Evolutionary conservation across 208 protist genomes (phyloP).

Genomic region (Trypanosoma melophagium): DNA sequence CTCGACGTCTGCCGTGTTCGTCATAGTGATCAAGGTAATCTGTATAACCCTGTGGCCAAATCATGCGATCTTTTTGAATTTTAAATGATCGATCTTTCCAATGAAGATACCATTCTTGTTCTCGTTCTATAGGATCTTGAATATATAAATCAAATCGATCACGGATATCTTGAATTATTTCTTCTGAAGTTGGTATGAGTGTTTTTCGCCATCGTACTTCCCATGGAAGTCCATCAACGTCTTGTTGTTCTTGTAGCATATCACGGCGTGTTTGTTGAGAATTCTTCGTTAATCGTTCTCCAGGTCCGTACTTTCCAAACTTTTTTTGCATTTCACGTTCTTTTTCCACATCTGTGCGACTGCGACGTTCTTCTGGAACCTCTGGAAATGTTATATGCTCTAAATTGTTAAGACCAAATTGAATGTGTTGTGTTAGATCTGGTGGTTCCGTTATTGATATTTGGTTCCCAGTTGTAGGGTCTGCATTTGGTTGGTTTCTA

Average conservation of each 20-base stretch:
- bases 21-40: conserved; percentile 92
- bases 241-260: conserved; percentile 88
- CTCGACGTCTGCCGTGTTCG: conserved; percentile 74
- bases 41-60: conserved; percentile 90
- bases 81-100: conserved; percentile 89
- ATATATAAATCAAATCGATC: conserved; percentile 89
- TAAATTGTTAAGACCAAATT: conserved; percentile 75
- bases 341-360: conserved; percentile 75
- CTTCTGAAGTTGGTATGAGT: conserved; percentile 85
- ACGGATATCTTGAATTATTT: conserved; percentile 87
- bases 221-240: conserved; percentile 88
- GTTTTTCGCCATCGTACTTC: conserved; percentile 83
- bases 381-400: conserved; percentile 75
- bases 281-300: conserved; percentile 74
- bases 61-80: conserved; percentile 88
- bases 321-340: conserved; percentile 69
- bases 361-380: conserved; percentile 45
- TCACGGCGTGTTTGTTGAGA: conserved; percentile 69
- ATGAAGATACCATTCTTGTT: conserved; percentile 90
- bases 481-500: conserved; percentile 68
- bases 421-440: conserved; percentile 72
- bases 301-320: conserved; percentile 78
- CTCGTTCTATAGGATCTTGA: conserved; percentile 87
- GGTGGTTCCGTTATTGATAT: conserved; percentile 79
- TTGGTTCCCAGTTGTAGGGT: conserved; percentile 67